These are phyloP conservation scores for Arctium minus DNA, from an alignment of 129 eudicot genomes.

Conservation along the genomic window DNA sequence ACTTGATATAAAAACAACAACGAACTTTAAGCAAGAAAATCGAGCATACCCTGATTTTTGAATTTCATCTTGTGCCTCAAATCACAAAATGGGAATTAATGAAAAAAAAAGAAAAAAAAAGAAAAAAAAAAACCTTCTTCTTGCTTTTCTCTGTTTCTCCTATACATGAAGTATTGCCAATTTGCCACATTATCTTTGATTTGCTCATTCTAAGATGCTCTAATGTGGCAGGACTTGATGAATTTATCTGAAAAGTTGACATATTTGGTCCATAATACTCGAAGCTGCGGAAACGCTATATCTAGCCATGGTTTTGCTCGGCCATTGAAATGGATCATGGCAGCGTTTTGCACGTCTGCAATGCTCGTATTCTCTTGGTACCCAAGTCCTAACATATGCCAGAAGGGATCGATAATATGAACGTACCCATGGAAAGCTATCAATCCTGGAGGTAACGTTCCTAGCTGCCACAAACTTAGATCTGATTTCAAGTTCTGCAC, in stretches of 20 bases:
- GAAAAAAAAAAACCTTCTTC: constrained; percentile 19
- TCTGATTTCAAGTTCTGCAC: constrained; percentile 91
- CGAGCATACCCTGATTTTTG: constrained; percentile 21
- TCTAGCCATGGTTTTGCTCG: constrained; percentile 99
- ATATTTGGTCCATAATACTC: constrained; percentile 69
- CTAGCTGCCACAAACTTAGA: constrained; percentile 92
- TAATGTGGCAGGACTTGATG: constrained; percentile 75
- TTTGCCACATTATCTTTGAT: neutral
- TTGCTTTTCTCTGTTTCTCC: constrained; percentile 24
- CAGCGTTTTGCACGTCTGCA: constrained; percentile 71
- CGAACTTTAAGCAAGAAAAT: constrained; percentile 26
- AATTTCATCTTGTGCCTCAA: constrained; percentile 25
- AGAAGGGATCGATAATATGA: constrained; percentile 64
- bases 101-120: constrained; percentile 12
- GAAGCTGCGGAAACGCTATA: constrained; percentile 82
- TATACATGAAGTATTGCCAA: constrained; percentile 23
- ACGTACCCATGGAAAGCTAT: constrained; percentile 94
- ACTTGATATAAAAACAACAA: constrained; percentile 12
- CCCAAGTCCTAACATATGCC: constrained; percentile 98
- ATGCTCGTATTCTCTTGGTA: constrained; percentile 92
- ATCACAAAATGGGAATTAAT: constrained; percentile 19
- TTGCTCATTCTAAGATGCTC: constrained; percentile 39
- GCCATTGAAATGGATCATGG: constrained; percentile 86
- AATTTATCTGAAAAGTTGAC: constrained; percentile 70
- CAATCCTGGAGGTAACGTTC: constrained; percentile 94